Conservation (phyloP, 73 alveolate species). For the Tetrahymena thermophila region DNA sequence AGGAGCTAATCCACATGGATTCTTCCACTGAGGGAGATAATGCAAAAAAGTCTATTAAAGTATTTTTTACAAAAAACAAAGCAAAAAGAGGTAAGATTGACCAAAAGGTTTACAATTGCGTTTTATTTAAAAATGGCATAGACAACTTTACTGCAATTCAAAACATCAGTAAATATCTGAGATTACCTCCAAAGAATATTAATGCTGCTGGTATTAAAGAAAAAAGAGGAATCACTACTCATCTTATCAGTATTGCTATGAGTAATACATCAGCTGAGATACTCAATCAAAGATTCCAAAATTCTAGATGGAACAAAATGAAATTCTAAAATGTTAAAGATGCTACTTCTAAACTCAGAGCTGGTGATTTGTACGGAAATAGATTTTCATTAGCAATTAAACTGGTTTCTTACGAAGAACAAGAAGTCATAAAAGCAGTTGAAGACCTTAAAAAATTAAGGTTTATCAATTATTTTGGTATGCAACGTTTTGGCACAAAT, state of each 20-base stretch:
- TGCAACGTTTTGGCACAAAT: conserved; percentile 89
- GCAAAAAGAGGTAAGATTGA: background rate
- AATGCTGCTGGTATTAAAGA: conserved; percentile 96
- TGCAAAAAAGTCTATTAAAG: conserved; percentile 4
- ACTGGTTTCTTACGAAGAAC: conserved; percentile 54
- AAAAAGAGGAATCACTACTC: conserved; percentile 96
- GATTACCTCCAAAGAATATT: conserved; percentile 70
- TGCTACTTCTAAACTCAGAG: conserved; percentile 67
- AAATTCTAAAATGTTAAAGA: conserved; percentile 71
- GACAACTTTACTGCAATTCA: conserved; percentile 89
- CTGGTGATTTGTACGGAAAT: conserved; percentile 94
- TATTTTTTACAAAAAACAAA: conserved; percentile 13
- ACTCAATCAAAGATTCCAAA: conserved; percentile 1
- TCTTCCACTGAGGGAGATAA: conserved; percentile 58
- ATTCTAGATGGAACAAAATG: conserved; percentile 48
- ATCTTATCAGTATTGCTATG: conserved; percentile 54
- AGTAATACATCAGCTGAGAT: conserved; percentile 14
- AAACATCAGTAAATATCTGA: conserved; percentile 69
- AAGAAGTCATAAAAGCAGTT: conserved; percentile 58
- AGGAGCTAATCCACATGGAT: conserved; percentile 49
- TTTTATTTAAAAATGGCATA: conserved; percentile 73
- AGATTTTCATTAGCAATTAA: conserved; percentile 87
- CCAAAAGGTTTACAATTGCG: conserved; percentile 10
- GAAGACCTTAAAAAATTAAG: conserved; percentile 76
- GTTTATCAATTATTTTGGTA: conserved; percentile 92